These are phyloP conservation scores for Curvularia verruculosa DNA, from an alignment of 2,329 filamentous ascomycete genomes.

Conservation along the genomic window DNA sequence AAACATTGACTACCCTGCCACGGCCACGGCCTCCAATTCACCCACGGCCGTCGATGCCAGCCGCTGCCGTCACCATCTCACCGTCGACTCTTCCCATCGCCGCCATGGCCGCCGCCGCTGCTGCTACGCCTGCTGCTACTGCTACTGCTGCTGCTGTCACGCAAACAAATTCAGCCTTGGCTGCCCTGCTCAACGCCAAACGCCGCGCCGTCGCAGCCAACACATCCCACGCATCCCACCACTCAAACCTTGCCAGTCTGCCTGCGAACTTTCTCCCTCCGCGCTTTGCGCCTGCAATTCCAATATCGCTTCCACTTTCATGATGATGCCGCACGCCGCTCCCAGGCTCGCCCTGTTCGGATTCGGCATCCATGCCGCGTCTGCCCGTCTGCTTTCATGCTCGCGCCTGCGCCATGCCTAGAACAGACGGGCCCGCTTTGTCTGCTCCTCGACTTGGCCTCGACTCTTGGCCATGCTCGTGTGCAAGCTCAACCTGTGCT, in stretches of 20 bases:
- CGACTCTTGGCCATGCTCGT: constrained; percentile 26
- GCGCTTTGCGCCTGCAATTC: neutral
- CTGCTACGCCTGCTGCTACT: too few species aligned
- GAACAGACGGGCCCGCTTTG: constrained; percentile 15
- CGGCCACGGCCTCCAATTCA: constrained; percentile 6
- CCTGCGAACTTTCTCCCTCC: constrained; percentile 1
- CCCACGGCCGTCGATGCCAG: constrained; percentile 17
- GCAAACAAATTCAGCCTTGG: constrained; percentile 1
- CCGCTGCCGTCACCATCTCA: neutral
- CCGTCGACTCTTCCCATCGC: too few species aligned
- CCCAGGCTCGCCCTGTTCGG: constrained; percentile 5
- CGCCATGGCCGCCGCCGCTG: too few species aligned
- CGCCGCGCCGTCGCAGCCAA: constrained; percentile 5
- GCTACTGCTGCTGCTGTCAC: too few species aligned
- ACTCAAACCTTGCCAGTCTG: constrained; percentile 5
- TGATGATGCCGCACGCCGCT: neutral
- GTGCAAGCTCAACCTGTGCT: constrained; percentile 10
- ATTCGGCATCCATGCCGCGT: constrained; percentile 25
- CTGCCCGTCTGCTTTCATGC: neutral
- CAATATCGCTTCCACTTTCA: neutral
- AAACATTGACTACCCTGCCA: constrained; percentile 28
- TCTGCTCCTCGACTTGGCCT: constrained; percentile 8
- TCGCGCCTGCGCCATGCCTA: neutral
- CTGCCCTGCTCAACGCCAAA: constrained; percentile 3
- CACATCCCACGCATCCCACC: neutral